Evolutionary conservation across 257 asterid species (phyloP).

Genomic region (Penstemon barbatus): DNA sequence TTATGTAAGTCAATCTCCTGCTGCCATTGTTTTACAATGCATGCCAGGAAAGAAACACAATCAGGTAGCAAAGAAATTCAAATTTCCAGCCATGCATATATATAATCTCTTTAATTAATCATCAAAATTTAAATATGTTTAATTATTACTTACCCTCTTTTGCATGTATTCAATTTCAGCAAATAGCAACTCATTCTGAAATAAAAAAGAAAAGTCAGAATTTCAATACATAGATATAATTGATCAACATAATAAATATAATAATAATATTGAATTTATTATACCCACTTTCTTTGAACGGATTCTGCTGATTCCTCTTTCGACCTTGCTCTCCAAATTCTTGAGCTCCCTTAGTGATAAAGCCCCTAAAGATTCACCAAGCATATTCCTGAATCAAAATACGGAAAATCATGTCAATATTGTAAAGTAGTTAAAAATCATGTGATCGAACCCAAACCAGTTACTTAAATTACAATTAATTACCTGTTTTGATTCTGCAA

Average conservation of each 20-base stretch:
- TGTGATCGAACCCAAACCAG: not conserved
- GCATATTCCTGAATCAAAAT: constrained; percentile 53
- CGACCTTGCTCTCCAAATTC: constrained; percentile 71
- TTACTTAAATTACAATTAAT: too few species aligned
- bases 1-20: constrained; percentile 89
- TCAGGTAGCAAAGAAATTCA: constrained; percentile 26
- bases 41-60: constrained; percentile 17
- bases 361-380: constrained; percentile 73
- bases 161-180: constrained; percentile 94
- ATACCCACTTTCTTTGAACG: constrained; percentile 70
- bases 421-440: not conserved
- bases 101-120: too few species aligned
- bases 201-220: not conserved
- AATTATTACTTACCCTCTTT: constrained; percentile 65
- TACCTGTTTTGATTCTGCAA: constrained; percentile 84
- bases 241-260: not conserved
- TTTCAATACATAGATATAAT: not conserved
- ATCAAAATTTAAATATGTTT: not conserved
- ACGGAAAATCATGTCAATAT: not conserved
- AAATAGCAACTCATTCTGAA: constrained; percentile 83
- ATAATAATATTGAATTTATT: not conserved
- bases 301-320: constrained; percentile 65
- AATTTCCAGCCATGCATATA: not conserved
- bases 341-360: constrained; percentile 54
- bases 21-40: constrained; percentile 35